Evolutionary conservation across 164 flowering plant genomes (phyloP).

Genomic region (Stephania japonica): DNA sequence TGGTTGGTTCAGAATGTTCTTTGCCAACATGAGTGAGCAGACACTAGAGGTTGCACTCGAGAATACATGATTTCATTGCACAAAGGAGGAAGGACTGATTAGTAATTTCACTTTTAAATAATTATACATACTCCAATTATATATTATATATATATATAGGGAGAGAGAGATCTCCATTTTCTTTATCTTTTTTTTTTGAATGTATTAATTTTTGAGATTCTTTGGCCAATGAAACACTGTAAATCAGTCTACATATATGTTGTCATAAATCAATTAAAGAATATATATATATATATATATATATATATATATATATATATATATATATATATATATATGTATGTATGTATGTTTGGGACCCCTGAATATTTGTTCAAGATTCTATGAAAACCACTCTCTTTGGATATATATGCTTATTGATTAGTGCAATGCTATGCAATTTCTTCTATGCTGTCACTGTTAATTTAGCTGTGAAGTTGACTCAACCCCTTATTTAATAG

Average conservation of each 20-base stretch:
- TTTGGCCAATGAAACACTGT: slow-evolving; percentile 19
- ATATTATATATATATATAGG: no score
- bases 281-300: no score
- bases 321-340: no score
- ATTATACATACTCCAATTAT: no score
- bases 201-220: slow-evolving; percentile 4
- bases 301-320: no score
- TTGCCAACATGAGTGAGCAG: slow-evolving; percentile 75
- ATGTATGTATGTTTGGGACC: background rate
- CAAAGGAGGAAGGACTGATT: slow-evolving; percentile 12
- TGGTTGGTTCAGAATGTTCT: slow-evolving; percentile 91
- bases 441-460: background rate
- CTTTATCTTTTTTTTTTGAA: background rate
- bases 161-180: background rate
- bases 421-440: background rate
- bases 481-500: background rate
- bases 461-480: background rate
- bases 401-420: background rate
- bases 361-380: background rate
- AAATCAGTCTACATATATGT: slow-evolving; percentile 8
- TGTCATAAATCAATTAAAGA: background rate
- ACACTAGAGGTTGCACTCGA: slow-evolving; percentile 63
- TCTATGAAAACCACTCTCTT: slow-evolving; percentile 4
- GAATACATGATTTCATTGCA: slow-evolving; percentile 52
- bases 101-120: no score